Percentiles rank a stretch among this genome's conserved stretches.
Evolutionary conservation across 2,329 filamentous ascomycete genomes (phyloP).

Genomic region (Stemphylium beticola): DNA sequence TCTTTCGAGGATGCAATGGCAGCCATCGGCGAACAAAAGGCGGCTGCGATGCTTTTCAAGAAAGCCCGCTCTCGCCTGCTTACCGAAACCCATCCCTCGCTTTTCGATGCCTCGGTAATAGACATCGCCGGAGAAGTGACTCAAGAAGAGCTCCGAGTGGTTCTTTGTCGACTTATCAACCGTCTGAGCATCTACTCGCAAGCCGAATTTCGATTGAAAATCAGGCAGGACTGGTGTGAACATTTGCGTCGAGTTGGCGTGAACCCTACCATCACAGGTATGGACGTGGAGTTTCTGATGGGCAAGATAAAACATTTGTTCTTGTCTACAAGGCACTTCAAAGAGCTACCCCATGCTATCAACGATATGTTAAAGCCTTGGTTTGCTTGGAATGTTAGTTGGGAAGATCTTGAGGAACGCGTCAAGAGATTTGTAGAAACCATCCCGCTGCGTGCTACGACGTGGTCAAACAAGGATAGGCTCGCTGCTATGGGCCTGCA

Average conservation of each 20-base stretch:
- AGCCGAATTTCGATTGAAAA: neutral
- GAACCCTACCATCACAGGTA: slow-evolving; percentile 33
- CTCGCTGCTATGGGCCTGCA: slow-evolving; percentile 35
- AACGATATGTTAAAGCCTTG: slow-evolving; percentile 21
- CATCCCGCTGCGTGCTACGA: slow-evolving; percentile 24
- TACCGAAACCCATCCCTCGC: slow-evolving; percentile 19
- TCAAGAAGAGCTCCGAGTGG: slow-evolving; percentile 29
- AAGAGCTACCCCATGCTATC: slow-evolving; percentile 8
- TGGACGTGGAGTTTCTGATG: slow-evolving; percentile 29
- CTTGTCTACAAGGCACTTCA: neutral
- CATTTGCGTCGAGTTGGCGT: slow-evolving; percentile 22
- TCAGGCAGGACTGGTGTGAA: slow-evolving; percentile 7
- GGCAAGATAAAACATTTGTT: slow-evolving; percentile 26
- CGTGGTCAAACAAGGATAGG: slow-evolving; percentile 25
- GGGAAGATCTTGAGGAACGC: slow-evolving; percentile 25
- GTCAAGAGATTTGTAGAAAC: slow-evolving; percentile 26
- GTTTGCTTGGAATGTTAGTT: slow-evolving; percentile 19
- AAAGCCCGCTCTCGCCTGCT: slow-evolving; percentile 23
- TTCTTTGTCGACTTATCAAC: slow-evolving; percentile 26
- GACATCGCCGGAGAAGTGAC: slow-evolving; percentile 33
- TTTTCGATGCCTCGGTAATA: slow-evolving; percentile 19
- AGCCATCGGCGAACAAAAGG: slow-evolving; percentile 7
- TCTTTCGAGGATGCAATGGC: slow-evolving; percentile 9
- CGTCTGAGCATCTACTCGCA: slow-evolving; percentile 7
- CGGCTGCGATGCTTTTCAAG: slow-evolving; percentile 10